phyloP scores from a whole-genome alignment of 345 rosid species.

The Eutrema heterophyllum region DNA sequence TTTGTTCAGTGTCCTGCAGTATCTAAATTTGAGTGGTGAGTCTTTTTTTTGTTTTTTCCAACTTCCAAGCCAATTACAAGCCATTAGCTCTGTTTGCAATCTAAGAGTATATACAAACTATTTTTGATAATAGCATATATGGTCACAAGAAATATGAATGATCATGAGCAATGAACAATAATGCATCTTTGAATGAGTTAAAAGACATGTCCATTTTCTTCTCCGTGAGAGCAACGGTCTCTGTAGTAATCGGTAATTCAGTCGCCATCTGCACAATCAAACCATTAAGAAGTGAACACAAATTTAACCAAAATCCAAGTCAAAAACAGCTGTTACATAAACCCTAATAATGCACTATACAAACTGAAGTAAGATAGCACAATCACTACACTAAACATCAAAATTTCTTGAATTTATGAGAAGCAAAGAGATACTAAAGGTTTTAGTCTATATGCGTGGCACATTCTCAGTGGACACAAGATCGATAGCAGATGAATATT shows the following conservation, averaged over 20 bases:
- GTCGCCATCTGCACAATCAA: slow-evolving; percentile 46
- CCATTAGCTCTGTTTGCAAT: background rate
- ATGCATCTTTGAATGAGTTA: no score
- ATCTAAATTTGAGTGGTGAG: slow-evolving; percentile 73
- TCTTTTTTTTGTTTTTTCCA: no score
- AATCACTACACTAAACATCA: no score
- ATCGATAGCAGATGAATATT: no score
- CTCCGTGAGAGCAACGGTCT: slow-evolving; percentile 78
- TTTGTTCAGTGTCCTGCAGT: slow-evolving; percentile 69
- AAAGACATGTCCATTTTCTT: slow-evolving; percentile 89
- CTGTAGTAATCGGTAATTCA: slow-evolving; percentile 57
- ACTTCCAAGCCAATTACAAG: no score
- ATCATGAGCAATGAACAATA: no score
- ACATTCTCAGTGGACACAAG: no score
- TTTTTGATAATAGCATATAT: no score
- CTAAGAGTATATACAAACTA: background rate
- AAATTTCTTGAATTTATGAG: background rate
- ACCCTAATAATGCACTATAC: background rate
- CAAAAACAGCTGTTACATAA: background rate
- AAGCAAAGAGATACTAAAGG: background rate
- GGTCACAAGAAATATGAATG: no score
- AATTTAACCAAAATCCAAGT: no score
- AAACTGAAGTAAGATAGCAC: background rate
- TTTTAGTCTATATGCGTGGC: no score
- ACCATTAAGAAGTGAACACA: background rate